Percentiles rank a stretch among this genome's conserved stretches.
These are phyloP conservation scores for Eutrema japonicum DNA, from an alignment of 345 rosid genomes.

Conservation along the genomic window DNA sequence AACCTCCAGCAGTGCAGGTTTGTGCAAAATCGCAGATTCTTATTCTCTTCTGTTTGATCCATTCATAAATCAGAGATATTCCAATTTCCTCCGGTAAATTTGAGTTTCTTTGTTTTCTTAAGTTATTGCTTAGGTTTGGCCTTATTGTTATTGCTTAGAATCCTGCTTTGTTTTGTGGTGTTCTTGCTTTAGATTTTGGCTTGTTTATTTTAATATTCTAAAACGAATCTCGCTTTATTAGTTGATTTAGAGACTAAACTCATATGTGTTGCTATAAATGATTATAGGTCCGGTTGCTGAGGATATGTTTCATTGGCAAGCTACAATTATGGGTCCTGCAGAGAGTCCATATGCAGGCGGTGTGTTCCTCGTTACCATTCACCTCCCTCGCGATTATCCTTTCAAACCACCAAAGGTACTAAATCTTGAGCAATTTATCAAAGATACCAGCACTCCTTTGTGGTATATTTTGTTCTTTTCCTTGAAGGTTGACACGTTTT, in stretches of 20 bases:
- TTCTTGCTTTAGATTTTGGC: too few relatives aligned
- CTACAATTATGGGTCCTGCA: slow-evolving; percentile 34
- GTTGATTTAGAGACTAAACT: too few relatives aligned
- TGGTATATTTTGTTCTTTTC: neutral
- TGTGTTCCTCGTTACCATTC: slow-evolving; percentile 47
- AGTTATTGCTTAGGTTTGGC: too few relatives aligned
- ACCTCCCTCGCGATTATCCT: slow-evolving; percentile 57
- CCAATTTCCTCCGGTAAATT: neutral
- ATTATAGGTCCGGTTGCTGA: slow-evolving; percentile 39
- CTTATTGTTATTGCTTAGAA: too few relatives aligned
- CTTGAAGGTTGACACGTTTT: neutral
- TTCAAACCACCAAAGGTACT: slow-evolving; percentile 40
- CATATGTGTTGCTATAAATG: neutral
- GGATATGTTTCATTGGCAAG: slow-evolving; percentile 40
- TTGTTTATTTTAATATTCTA: too few relatives aligned
- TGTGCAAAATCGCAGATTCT: neutral
- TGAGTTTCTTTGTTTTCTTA: neutral
- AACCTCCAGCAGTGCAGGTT: slow-evolving; percentile 68
- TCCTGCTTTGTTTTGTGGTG: too few relatives aligned
- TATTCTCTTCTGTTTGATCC: neutral
- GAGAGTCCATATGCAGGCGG: slow-evolving; percentile 39
- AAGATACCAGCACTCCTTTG: neutral
- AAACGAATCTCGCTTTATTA: too few relatives aligned
- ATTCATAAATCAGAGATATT: neutral
- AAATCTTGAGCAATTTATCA: neutral